phyloP scores from a whole-genome alignment of 228 moss, liverwort and hornwort genomes.

The Sphagnum fallax region DNA sequence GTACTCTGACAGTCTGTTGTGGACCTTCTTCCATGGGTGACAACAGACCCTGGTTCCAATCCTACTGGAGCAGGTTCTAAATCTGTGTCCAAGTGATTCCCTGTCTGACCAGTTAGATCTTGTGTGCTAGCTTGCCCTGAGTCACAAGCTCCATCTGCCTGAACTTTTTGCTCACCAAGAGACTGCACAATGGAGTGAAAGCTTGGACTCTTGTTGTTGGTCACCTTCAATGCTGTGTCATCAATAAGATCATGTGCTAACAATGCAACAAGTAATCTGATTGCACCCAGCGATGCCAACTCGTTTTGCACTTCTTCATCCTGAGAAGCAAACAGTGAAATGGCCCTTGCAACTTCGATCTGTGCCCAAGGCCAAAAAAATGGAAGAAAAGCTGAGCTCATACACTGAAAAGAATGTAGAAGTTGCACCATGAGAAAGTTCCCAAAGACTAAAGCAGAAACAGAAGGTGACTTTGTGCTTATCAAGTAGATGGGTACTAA shows the following conservation, averaged over 20 bases:
- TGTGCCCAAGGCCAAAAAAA: no score
- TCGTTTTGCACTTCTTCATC: conserved; percentile 63
- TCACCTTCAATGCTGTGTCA: conserved; percentile 16
- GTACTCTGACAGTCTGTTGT: neutral
- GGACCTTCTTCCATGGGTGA: neutral
- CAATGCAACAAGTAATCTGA: conserved; percentile 55
- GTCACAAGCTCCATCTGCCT: neutral
- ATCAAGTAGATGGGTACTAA: no score
- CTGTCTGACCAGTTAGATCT: neutral
- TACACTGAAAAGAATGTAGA: no score
- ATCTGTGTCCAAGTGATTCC: neutral
- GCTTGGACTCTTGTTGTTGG: conserved; percentile 7
- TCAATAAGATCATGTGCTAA: conserved; percentile 47
- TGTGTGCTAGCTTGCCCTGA: neutral
- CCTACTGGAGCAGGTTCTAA: neutral
- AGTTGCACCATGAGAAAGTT: no score
- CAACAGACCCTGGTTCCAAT: neutral
- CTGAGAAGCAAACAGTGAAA: conserved; percentile 58
- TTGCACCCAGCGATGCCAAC: conserved; percentile 69
- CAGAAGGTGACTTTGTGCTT: no score
- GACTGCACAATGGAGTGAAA: conserved; percentile 35
- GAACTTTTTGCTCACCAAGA: conserved; percentile 22
- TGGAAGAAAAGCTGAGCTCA: no score
- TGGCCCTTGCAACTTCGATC: conserved; percentile 40
- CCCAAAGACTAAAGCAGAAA: no score